Evolutionary conservation across 2,329 filamentous ascomycete genomes (phyloP), one percentile per base, ranked within the genome.

Genomic region (Penicillium digitatum): DNA sequence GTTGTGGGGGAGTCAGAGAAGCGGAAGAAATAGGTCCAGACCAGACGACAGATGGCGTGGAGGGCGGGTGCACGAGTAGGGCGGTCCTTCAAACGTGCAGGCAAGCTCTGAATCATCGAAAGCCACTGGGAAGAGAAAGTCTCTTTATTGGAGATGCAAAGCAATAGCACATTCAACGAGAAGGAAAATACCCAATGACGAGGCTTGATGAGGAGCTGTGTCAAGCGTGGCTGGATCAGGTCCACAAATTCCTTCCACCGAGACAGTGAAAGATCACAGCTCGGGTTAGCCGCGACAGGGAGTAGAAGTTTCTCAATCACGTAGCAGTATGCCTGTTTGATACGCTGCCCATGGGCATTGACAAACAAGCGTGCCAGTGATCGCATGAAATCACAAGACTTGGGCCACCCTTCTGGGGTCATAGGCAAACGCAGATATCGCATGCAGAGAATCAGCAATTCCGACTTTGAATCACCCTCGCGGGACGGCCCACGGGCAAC

Each of bases 291-390:
- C 14, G 93, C 93, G 48, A 99, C 87, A 1, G 92, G 90, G 14
- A 96, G 81, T 24, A 99, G 76, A 27, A 99, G 80, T 62, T 89
- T 88, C 65, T 95, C 90, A 49, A 99, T 82, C 22, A 96, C 86
- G 66, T 95, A 89, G 69, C 94, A 97, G 69, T 96, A 99, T 0
- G 92, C 90, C 63, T 93, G 88, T 72, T 99, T 99, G 67, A 97
- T 86, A 57, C 86, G 86, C 62, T 90, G 89, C 0, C 94, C 94
- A 66, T 96, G 93, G 5, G 90, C 89, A 63, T 85, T 87, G 52
- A 86, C 83, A 71, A 96, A 97, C 18, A 96, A 82, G 48, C 85
- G 88, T 7, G 89, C 91, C 29, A 99, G 76, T 0, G 86, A 84
- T 47, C 87, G 83, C 76, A 99, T 84, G 64, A 96, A 95, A 54